A percentile compares a stretch with the other conserved stretches of the same genome.
These are phyloP conservation scores for Candida corydali DNA, from an alignment of 805 yeast genomes.

Conservation along the genomic window DNA sequence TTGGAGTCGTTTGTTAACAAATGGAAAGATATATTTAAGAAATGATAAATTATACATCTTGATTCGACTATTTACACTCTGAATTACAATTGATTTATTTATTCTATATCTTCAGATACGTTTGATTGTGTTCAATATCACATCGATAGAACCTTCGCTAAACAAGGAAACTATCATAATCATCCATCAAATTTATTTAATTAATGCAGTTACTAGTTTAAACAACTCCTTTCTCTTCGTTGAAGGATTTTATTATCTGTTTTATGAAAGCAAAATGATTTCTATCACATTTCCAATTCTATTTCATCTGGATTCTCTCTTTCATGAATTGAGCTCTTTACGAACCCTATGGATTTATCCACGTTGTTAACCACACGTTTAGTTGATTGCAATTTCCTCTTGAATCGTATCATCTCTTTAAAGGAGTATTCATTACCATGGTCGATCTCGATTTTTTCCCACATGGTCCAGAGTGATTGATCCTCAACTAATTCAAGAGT, in stretches of 20 bases:
- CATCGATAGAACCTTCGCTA: no score
- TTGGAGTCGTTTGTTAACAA: constrained; percentile 34
- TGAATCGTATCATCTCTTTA: constrained; percentile 67
- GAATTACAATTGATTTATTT: background rate
- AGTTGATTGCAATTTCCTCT: constrained; percentile 27
- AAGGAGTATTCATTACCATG: constrained; percentile 69
- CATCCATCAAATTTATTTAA: no score
- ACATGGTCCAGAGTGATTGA: constrained; percentile 49
- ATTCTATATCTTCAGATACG: background rate
- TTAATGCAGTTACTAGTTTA: no score
- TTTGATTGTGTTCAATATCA: no score
- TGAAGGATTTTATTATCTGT: no score
- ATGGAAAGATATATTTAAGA: constrained; percentile 29
- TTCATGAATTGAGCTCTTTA: constrained; percentile 25
- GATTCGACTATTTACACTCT: no score
- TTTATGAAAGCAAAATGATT: no score
- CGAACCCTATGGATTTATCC: constrained; percentile 43
- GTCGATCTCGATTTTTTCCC: constrained; percentile 73
- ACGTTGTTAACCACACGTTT: constrained; percentile 9
- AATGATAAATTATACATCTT: constrained; percentile 15
- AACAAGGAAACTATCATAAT: no score
- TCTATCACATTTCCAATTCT: constrained; percentile 51
- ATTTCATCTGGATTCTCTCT: constrained; percentile 56
- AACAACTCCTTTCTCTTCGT: no score
- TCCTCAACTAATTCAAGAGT: constrained; percentile 15